Evolutionary conservation across 208 protist species (phyloP).

Genomic region (Endotrypanum monterogeii): DNA sequence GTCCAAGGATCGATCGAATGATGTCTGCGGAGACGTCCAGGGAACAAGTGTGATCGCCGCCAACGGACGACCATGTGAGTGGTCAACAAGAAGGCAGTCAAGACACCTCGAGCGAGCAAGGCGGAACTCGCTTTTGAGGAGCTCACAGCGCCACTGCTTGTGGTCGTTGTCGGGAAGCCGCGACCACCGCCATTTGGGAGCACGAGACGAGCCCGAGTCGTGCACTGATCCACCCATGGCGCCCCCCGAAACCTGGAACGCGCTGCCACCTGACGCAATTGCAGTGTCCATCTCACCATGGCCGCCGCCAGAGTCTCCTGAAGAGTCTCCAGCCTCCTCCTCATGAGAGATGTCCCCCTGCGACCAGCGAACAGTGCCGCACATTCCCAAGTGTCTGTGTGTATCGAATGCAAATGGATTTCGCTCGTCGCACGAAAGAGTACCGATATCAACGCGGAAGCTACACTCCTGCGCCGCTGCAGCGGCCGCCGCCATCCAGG

Average conservation of each 20-base stretch:
- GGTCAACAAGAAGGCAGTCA: conserved; percentile 70
- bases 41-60: conserved; percentile 50
- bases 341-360: conserved; percentile 37
- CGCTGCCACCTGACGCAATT: neutral
- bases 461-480: conserved; percentile 11
- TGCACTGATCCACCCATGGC: neutral
- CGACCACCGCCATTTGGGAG: conserved; percentile 11
- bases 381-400: conserved; percentile 47
- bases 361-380: conserved; percentile 49
- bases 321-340: neutral
- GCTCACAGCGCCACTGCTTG: conserved; percentile 58
- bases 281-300: neutral
- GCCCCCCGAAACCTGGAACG: neutral
- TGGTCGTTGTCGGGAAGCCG: conserved; percentile 43
- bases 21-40: neutral
- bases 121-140: conserved; percentile 69
- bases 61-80: conserved; percentile 46
- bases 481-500: conserved; percentile 3
- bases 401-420: conserved; percentile 39
- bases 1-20: neutral
- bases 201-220: neutral
- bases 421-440: conserved; percentile 27
- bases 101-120: conserved; percentile 57
- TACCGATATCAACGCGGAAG: conserved; percentile 18
- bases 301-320: neutral